Evolutionary conservation across 225 moss, liverwort and hornwort species (phyloP).

Genomic region (Antitrichia curtipendula): DNA sequence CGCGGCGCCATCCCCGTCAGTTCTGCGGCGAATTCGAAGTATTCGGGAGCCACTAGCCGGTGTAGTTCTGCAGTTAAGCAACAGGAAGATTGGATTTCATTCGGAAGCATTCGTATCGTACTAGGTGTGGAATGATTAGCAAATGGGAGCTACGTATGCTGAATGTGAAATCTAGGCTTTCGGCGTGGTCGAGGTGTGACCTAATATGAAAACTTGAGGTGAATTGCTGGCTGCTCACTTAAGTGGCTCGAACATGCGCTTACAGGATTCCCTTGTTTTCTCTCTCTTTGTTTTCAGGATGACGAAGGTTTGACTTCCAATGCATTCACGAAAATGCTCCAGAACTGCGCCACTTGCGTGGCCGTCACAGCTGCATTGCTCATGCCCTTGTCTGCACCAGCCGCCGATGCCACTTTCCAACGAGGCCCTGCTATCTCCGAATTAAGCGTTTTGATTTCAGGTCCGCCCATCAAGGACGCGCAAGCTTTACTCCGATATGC

Average conservation of each 20-base stretch:
- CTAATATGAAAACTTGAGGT: neutral
- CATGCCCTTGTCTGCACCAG: conserved; percentile 15
- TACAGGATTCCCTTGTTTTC: neutral
- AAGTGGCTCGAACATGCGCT: neutral
- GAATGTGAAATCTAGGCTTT: neutral
- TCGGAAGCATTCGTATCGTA: neutral
- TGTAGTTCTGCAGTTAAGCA: neutral
- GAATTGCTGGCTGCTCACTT: neutral
- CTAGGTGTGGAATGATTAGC: neutral
- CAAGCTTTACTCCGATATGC: conserved; percentile 81
- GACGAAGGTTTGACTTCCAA: neutral
- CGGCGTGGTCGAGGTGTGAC: neutral
- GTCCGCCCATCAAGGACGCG: conserved; percentile 90
- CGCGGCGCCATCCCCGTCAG: neutral
- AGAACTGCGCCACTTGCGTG: conserved; percentile 27
- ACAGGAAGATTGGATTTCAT: neutral
- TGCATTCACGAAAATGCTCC: neutral
- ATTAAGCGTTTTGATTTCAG: conserved; percentile 62
- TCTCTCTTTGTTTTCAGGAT: neutral
- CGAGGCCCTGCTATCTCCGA: conserved; percentile 50
- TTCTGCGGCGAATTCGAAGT: neutral
- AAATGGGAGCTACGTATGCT: neutral
- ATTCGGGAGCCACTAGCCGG: neutral
- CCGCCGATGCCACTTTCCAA: conserved; percentile 5
- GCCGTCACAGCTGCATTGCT: conserved; percentile 29